Base-by-base conservation (phyloP, 306 rosid species). In the Cicer yamashitae region DNA sequence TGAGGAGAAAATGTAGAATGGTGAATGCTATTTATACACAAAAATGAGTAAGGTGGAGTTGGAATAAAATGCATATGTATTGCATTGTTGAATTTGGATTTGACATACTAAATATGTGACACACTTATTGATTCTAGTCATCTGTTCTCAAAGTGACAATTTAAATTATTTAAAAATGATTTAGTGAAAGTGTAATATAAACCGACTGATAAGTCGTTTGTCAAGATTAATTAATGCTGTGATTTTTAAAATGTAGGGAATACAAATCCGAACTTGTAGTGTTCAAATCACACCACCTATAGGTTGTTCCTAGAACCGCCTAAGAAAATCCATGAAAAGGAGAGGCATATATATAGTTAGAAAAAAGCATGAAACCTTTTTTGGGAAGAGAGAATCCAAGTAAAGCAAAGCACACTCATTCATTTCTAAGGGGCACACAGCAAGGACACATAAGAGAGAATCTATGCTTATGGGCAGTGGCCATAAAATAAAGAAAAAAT, bases 401-500 rank as follows among this genome's bases (percentile, higher is more conserved):
- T 91, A 85, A 85, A 72, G 89, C 71, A 87, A 84, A 86, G 89
- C 94, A 89, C 94, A 79, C 86, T 89, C 91, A 89, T 84, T 88
- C 89, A 84, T 82, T 80, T 77, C 52, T 76, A 67, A 81, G 87
- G 75, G 18, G 1, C 18, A 59, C 43, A 25, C 87, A 17, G 18
- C 18, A 17, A 17, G 18, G 18, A 75, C 79, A 82, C 88, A 86
- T 80, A 74, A 75, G 74, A 79, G 86, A 79, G 96, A 91, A 93
- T 91, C 91, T 93, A 91, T 93, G 89, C 97, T 85, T 85, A 81
- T 76, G 85, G 88, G 83, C 78, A 81, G 87, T 71, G 91, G 96
- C 91, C 84, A 87, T 67, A 87, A 93, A 84, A 88, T 86, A 85
- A 89, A 91, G 96, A 17, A 86, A 76, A 86, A 75, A 86, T 56